Conservation (phyloP, 139 green algal species). For the Penium margaritaceum region DNA sequence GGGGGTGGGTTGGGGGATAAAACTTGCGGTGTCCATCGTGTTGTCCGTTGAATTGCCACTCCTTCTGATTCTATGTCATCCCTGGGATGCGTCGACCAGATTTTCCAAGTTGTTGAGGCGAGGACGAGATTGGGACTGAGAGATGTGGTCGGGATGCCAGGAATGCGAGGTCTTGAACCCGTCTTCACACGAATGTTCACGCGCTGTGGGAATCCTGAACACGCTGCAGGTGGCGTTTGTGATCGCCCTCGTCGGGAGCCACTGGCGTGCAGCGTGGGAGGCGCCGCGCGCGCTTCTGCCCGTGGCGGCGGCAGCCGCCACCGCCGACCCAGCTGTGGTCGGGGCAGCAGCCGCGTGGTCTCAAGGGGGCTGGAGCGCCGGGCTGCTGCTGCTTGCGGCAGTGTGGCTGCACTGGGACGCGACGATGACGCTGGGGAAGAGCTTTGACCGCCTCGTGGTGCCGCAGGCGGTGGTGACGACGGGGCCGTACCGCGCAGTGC, state of each 20-base stretch:
- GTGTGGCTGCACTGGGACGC: conserved; percentile 49
- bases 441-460: conserved; percentile 56
- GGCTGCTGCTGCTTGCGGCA: conserved; percentile 38
- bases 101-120: too few species aligned
- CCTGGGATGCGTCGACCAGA: too few species aligned
- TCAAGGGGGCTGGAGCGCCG: neutral
- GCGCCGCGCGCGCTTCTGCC: conserved; percentile 7
- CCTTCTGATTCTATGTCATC: too few species aligned
- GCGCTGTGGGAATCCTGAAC: too few species aligned
- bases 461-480: conserved; percentile 52
- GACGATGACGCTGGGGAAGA: conserved; percentile 40
- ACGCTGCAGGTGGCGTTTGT: conserved; percentile 53
- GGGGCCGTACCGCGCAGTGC: conserved; percentile 55
- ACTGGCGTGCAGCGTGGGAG: conserved; percentile 49
- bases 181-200: too few species aligned
- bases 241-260: conserved; percentile 46
- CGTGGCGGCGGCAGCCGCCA: neutral
- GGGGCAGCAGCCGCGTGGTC: neutral
- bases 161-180: too few species aligned
- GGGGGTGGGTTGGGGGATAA: too few species aligned
- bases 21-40: too few species aligned
- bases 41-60: too few species aligned
- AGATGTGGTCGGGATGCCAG: too few species aligned
- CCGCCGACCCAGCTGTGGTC: neutral
- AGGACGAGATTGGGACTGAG: too few species aligned